Percentiles rank a stretch among this genome's conserved stretches.
These are phyloP conservation scores for Pyrus pyrifolia DNA, from an alignment of 306 rosid species.

Conservation along the genomic window DNA sequence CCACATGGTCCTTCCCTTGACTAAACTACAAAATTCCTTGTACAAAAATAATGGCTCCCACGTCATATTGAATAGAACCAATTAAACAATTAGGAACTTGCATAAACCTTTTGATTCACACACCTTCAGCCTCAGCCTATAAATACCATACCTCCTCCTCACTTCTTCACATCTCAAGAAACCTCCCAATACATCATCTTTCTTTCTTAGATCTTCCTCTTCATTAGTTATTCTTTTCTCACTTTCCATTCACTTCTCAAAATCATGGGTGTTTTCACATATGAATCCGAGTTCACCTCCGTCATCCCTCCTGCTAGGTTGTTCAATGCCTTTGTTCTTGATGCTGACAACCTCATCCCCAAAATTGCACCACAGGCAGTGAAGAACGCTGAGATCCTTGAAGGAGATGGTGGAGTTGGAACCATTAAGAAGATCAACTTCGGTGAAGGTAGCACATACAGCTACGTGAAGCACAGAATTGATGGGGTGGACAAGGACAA, in stretches of 20 bases:
- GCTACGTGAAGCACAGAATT: no score
- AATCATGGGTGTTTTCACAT: no score
- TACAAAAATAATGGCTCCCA: background rate
- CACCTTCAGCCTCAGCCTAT: background rate
- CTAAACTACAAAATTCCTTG: background rate
- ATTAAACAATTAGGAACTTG: background rate
- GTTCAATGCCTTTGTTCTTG: no score
- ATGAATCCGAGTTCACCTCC: no score
- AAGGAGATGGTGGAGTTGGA: no score
- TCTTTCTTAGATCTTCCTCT: background rate
- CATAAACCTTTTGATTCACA: background rate
- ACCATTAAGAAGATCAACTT: no score
- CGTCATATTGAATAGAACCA: background rate
- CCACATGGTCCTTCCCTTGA: background rate
- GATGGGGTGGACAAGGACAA: no score
- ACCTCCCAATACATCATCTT: background rate
- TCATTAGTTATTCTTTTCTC: background rate
- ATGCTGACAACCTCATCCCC: no score
- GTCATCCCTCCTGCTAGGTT: no score
- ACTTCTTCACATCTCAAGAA: slow-evolving; percentile 13
- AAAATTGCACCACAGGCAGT: no score
- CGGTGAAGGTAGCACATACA: no score
- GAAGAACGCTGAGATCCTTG: no score
- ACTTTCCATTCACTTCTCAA: background rate
- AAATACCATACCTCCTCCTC: background rate